These are phyloP conservation scores for Cytospora schulzeri DNA, from an alignment of 2,329 filamentous ascomycete genomes.

Conservation along the genomic window DNA sequence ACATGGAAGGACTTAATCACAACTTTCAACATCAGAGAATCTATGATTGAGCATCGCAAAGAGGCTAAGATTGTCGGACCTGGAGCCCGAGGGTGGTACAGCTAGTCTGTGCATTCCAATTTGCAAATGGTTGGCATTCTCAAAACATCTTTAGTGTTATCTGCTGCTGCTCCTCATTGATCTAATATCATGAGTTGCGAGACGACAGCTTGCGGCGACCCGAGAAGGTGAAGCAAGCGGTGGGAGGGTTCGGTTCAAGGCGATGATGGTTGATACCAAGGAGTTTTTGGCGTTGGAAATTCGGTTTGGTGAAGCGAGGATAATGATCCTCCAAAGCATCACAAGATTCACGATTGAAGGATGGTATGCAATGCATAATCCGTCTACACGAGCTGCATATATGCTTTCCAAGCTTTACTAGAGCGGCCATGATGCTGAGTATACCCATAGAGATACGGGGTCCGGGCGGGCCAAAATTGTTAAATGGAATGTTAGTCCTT, in stretches of 20 bases:
- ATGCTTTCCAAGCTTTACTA: not conserved
- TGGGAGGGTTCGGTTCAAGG: not conserved
- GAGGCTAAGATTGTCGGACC: slow-evolving; percentile 56
- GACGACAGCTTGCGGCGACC: not conserved
- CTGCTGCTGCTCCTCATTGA: no score
- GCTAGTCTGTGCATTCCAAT: slow-evolving; percentile 31
- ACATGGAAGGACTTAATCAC: slow-evolving; percentile 80
- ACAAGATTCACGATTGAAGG: not conserved
- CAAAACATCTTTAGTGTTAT: not conserved
- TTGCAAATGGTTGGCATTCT: not conserved
- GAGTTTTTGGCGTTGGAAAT: not conserved
- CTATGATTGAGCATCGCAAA: slow-evolving; percentile 82
- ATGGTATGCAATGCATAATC: not conserved
- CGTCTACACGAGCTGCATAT: not conserved
- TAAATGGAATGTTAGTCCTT: not conserved
- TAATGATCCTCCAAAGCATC: not conserved
- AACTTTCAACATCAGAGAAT: slow-evolving; percentile 73
- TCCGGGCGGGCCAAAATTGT: not conserved
- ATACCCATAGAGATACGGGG: not conserved
- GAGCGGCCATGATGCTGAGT: not conserved
- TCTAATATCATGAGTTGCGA: not conserved
- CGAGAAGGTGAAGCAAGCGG: not conserved
- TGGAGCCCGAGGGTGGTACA: slow-evolving; percentile 68
- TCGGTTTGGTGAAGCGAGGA: not conserved
- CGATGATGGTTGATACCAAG: not conserved